phyloP scores from a whole-genome alignment of 1,284 basidiomycete genomes.

The Trametes sp. region DNA sequence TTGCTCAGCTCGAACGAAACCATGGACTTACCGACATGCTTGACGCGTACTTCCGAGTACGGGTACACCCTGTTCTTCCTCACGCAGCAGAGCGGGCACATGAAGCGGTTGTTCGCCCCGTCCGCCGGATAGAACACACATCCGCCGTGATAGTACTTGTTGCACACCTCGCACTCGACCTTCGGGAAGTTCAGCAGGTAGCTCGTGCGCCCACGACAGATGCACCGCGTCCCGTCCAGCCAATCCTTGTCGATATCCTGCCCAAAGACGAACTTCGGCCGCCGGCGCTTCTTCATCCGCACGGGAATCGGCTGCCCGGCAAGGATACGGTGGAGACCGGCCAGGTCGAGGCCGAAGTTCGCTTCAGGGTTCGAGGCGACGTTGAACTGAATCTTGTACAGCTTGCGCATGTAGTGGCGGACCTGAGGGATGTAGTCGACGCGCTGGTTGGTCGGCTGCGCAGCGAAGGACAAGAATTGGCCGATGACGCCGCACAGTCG shows the following conservation, averaged over 20 bases:
- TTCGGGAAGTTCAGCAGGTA: constrained; percentile 65
- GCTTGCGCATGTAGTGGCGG: constrained; percentile 85
- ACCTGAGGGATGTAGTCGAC: constrained; percentile 79
- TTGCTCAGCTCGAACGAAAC: constrained; percentile 10
- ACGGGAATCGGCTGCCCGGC: constrained; percentile 66
- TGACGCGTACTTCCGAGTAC: constrained; percentile 77
- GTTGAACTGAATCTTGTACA: constrained; percentile 84
- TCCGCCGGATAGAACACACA: constrained; percentile 76
- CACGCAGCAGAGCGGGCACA: constrained; percentile 77
- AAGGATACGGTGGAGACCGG: constrained; percentile 79
- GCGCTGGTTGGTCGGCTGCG: constrained; percentile 70
- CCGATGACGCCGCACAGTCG: constrained; percentile 75
- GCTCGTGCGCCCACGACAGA: constrained; percentile 73
- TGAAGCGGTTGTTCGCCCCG: constrained; percentile 51
- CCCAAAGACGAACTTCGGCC: constrained; percentile 77
- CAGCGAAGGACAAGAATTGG: constrained; percentile 77
- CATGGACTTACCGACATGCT: constrained; percentile 60
- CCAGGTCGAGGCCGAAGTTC: constrained; percentile 81
- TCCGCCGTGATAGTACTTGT: constrained; percentile 70
- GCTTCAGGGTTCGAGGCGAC: constrained; percentile 79
- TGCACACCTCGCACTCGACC: constrained; percentile 73
- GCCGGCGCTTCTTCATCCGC: constrained; percentile 65
- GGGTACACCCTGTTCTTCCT: constrained; percentile 73
- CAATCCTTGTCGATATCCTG: constrained; percentile 79
- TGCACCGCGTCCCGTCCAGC: constrained; percentile 78